A percentile compares a stretch with the other conserved stretches of the same genome.
Conservation (phyloP, 768 basidiomycete species). For the Boletellus emodensis region DNA sequence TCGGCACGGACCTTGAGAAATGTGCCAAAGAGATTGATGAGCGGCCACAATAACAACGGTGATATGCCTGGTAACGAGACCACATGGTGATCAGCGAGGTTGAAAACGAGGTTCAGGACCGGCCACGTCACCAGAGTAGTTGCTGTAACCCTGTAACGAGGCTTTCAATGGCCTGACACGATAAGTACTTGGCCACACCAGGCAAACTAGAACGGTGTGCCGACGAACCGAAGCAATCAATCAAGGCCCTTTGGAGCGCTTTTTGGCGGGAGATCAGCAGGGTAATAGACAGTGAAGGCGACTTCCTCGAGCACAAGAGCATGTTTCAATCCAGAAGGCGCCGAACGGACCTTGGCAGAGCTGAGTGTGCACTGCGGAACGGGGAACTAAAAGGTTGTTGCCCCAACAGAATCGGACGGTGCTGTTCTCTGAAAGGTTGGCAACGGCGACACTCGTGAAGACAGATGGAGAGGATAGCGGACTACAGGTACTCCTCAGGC, state of each 20-base stretch:
- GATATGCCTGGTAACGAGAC: slow-evolving; percentile 19
- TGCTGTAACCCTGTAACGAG: slow-evolving; percentile 46
- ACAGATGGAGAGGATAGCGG: no score
- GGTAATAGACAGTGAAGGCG: slow-evolving; percentile 64
- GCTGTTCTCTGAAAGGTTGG: no score
- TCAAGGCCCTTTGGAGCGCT: slow-evolving; percentile 39
- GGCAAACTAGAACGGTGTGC: background rate
- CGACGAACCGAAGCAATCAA: slow-evolving; percentile 56
- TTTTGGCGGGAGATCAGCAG: slow-evolving; percentile 38
- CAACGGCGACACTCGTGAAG: no score
- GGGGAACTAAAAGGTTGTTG: slow-evolving; percentile 52
- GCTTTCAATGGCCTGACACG: slow-evolving; percentile 37
- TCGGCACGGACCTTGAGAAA: slow-evolving; percentile 42
- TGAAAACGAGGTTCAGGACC: background rate
- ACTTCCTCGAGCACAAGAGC: slow-evolving; percentile 59
- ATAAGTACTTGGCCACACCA: slow-evolving; percentile 4
- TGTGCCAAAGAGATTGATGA: slow-evolving; percentile 49
- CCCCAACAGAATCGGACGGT: slow-evolving; percentile 46
- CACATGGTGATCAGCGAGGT: background rate
- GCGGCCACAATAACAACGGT: slow-evolving; percentile 37
- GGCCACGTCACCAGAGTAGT: slow-evolving; percentile 41
- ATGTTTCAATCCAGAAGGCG: slow-evolving; percentile 27
- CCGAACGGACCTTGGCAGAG: slow-evolving; percentile 34
- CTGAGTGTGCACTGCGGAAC: slow-evolving; percentile 41
- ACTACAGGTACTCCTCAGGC: no score